Evolutionary conservation across 1,284 basidiomycete genomes (phyloP), one percentile per base, ranked within the genome.

Genomic region (Melampsora larici-populina): DNA sequence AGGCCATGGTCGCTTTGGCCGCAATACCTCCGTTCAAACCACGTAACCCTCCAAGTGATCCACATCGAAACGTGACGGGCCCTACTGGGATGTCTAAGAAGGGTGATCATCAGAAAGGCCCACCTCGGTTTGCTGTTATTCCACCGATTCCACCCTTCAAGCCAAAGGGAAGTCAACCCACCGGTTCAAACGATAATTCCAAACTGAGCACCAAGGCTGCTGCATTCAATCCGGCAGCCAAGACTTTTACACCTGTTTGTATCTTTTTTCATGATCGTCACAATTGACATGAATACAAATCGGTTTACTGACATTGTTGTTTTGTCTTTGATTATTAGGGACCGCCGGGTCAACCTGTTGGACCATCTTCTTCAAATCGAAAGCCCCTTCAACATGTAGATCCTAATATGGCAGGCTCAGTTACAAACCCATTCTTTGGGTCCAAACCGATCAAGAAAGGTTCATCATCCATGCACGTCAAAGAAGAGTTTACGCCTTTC

Each of bases 61-160:
- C 7, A 24, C 55, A 58, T 9, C 55, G 55, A 24, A 21, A 58
- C 29, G 55, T 58, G 11, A 58, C 55, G n/a, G n/a, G n/a, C 15
- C 58, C 79, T 11, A 9, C 74, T 26, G 51, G 78, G 9, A 6
- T 70, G 31, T 55, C 73, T 8, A 67, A 48, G 51, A 70, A 77
- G 18, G 63, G 70, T 15, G 68, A 58, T 33, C 79, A 79, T 67
- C 13, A 36, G 17, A 21, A 21, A 17, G 63, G 40, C 46, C n/a
- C 31, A 9, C 21, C 51, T 43, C 68, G 64, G 33, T 81, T 84
- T 70, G 86, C 86, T 84, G 84, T 85, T 82, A 95, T 98, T 79
- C 91, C 93, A 80, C 83, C 90, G 72, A 99, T 99, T 81, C 96
- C 95, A 15, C 90, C 95, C 6, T 98, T 96, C 88, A 91, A 90